Evolutionary conservation across 1,284 basidiomycete genomes (phyloP).

Genomic region (Ustilago lituana): DNA sequence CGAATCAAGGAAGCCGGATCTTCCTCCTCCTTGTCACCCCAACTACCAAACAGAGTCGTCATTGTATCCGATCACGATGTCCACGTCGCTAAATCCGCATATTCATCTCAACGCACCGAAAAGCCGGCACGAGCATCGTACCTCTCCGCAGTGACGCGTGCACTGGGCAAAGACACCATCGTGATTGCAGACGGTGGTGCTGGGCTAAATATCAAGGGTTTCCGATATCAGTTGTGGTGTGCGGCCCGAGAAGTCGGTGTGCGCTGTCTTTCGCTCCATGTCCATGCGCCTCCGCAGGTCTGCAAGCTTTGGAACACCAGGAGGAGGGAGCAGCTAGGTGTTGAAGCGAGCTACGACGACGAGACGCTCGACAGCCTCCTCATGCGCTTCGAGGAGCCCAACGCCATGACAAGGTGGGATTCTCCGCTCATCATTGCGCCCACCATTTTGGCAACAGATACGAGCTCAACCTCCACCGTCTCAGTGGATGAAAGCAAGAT

Average conservation of each 20-base stretch:
- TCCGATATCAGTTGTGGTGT: conserved; percentile 97
- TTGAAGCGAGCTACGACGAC: conserved; percentile 72
- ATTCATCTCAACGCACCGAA: conserved; percentile 80
- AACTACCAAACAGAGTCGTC: conserved; percentile 68
- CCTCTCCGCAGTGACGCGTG: conserved; percentile 84
- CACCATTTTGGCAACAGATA: conserved; percentile 8
- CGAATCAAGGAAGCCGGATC: conserved; percentile 71
- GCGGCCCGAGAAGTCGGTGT: conserved; percentile 87
- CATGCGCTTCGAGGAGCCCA: conserved; percentile 91
- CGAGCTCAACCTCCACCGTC: background rate
- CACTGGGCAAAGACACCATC: conserved; percentile 78
- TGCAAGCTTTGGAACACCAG: conserved; percentile 75
- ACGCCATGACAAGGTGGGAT: conserved; percentile 96
- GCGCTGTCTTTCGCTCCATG: conserved; percentile 79
- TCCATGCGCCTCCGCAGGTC: conserved; percentile 75
- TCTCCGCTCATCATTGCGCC: conserved; percentile 87
- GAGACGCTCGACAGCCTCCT: conserved; percentile 91
- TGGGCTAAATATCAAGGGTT: conserved; percentile 93
- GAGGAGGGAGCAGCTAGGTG: conserved; percentile 69
- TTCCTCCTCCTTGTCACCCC: conserved; percentile 72
- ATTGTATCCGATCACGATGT: conserved; percentile 83
- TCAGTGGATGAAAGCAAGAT: conserved; percentile 73
- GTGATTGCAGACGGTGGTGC: conserved; percentile 81
- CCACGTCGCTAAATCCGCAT: conserved; percentile 75
- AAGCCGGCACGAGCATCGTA: conserved; percentile 87